These are phyloP conservation scores for Moesziomyces parantarcticus DNA, from an alignment of 1,284 basidiomycete species.

Conservation along the genomic window DNA sequence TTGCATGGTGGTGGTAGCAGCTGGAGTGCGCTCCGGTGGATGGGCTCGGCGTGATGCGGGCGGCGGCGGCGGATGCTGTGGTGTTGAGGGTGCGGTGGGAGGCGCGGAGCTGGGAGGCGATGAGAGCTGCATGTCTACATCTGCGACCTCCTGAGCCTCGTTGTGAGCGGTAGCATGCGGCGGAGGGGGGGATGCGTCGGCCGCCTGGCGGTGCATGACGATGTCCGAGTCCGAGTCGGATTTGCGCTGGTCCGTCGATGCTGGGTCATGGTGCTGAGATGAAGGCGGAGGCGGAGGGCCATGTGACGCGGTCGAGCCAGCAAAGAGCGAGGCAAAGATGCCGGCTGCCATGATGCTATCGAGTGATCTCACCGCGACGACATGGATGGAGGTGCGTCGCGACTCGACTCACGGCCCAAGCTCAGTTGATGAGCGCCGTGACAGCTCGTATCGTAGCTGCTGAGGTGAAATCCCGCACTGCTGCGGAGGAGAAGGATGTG, in stretches of 20 bases:
- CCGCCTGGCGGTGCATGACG: too few species aligned
- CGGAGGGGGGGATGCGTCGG: too few species aligned
- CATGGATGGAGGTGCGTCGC: not conserved
- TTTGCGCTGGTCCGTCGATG: too few species aligned
- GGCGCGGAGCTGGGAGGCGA: conserved; percentile 38
- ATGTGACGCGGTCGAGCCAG: conserved; percentile 6
- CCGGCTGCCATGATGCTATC: conserved; percentile 20
- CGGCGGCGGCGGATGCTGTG: conserved; percentile 1
- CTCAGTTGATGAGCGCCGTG: too few species aligned
- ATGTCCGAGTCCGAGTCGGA: conserved; percentile 1
- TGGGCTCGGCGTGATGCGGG: not conserved
- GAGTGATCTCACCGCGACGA: not conserved
- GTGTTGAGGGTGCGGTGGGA: conserved; percentile 12
- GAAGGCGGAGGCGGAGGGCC: not conserved
- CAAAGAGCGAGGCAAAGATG: conserved; percentile 38
- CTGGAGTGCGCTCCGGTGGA: conserved; percentile 2
- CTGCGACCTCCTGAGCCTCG: conserved; percentile 23
- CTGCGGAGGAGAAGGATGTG: too few species aligned
- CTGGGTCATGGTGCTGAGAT: not conserved
- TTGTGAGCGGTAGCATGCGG: conserved; percentile 1
- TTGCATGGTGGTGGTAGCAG: conserved; percentile 8
- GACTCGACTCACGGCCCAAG: too few species aligned
- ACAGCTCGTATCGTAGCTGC: too few species aligned
- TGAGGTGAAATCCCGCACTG: too few species aligned
- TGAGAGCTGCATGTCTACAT: conserved; percentile 34